Conservation (phyloP, 805 yeast species). For the Torulaspora franciscae region DNA sequence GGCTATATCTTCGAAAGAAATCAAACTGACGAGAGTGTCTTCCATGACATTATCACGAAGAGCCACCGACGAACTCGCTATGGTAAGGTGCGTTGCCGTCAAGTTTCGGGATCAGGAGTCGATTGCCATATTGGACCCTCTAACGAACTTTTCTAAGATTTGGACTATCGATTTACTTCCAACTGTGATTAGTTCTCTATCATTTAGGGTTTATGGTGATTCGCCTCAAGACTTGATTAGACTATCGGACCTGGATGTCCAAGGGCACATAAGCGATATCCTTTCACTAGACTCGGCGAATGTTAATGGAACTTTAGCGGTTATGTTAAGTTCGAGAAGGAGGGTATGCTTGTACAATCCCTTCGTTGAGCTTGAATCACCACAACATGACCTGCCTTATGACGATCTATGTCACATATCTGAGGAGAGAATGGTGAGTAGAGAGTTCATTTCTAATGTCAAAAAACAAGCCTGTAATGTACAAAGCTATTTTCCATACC, state of each 20-base stretch:
- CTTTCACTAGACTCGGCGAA: constrained; percentile 8
- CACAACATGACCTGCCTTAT: constrained; percentile 38
- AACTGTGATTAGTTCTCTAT: constrained; percentile 23
- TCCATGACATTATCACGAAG: constrained; percentile 36
- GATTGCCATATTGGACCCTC: constrained; percentile 48
- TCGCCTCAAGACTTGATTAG: constrained; percentile 25
- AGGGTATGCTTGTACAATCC: constrained; percentile 34
- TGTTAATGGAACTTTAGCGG: constrained; percentile 18
- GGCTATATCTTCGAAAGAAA: constrained; percentile 54
- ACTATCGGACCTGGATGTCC: constrained; percentile 12
- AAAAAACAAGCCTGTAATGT: constrained; percentile 34
- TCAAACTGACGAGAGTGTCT: constrained; percentile 61
- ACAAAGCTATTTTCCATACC: constrained; percentile 17
- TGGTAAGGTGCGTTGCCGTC: constrained; percentile 20
- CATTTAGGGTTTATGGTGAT: constrained; percentile 29
- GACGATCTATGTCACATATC: constrained; percentile 43
- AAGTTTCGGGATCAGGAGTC: constrained; percentile 55
- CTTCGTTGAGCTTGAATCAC: constrained; percentile 28
- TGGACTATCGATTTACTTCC: constrained; percentile 38
- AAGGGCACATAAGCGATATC: constrained; percentile 9
- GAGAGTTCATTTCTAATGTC: constrained; percentile 52
- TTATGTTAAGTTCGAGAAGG: constrained; percentile 27
- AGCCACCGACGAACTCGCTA: background rate
- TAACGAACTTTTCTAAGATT: constrained; percentile 42
- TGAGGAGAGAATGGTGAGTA: constrained; percentile 36